These are phyloP conservation scores for Pycnococcus provasolii DNA, from an alignment of 139 green algal genomes.

Conservation along the genomic window DNA sequence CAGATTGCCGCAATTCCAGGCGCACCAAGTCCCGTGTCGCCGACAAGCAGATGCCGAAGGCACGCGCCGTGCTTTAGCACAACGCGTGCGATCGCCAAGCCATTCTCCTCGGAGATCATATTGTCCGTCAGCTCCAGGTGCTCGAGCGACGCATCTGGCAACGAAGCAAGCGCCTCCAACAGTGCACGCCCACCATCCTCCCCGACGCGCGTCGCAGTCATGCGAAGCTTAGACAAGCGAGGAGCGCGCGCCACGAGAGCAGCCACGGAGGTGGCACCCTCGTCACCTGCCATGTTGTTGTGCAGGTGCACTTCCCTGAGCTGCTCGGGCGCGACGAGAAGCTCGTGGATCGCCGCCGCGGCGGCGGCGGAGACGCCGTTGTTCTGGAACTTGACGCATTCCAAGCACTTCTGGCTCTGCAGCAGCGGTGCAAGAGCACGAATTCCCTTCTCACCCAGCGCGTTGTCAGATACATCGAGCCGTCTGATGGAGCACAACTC, in stretches of 20 bases:
- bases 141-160: neutral
- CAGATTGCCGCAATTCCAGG: no score
- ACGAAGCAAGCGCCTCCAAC: conserved; percentile 1
- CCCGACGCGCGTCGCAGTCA: conserved; percentile 19
- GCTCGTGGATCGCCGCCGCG: conserved; percentile 22
- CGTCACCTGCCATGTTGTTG: conserved; percentile 30
- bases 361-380: conserved; percentile 26
- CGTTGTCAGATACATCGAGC: conserved; percentile 21
- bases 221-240: conserved; percentile 23
- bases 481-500: neutral
- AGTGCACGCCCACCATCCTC: conserved; percentile 14
- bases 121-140: conserved; percentile 15
- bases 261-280: conserved; percentile 19
- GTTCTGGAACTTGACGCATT: conserved; percentile 19
- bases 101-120: conserved; percentile 16
- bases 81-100: neutral
- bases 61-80: conserved; percentile 1
- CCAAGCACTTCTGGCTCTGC: conserved; percentile 9
- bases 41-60: no score
- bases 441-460: conserved; percentile 29
- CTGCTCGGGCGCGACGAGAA: conserved; percentile 15
- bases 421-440: conserved; percentile 19
- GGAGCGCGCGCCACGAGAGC: conserved; percentile 13
- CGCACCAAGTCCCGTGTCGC: no score
- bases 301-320: conserved; percentile 27